Percentiles rank a stretch among this genome's conserved stretches.
Evolutionary conservation across 768 basidiomycete genomes (phyloP).

Genomic region (Amanita inopinata): DNA sequence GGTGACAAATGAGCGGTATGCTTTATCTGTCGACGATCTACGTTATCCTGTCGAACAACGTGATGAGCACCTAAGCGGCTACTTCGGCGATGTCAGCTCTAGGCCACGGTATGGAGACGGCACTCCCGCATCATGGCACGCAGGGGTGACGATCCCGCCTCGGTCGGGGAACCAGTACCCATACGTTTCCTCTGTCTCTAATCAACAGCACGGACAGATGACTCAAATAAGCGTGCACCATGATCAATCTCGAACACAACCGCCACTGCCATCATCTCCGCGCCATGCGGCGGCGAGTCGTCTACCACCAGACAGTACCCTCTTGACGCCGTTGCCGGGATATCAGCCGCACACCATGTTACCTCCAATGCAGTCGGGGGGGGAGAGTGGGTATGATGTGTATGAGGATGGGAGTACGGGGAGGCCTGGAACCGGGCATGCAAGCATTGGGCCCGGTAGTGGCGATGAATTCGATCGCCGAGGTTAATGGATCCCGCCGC

Average conservation of each 20-base stretch:
- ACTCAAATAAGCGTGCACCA: constrained; percentile 19
- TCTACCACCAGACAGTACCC: constrained; percentile 54
- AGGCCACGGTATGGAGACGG: constrained; percentile 22
- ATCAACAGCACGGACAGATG: constrained; percentile 17
- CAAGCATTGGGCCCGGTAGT: constrained; percentile 23
- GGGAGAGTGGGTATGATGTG: constrained; percentile 23
- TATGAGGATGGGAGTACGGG: constrained; percentile 30
- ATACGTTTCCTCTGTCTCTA: constrained; percentile 19
- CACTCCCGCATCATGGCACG: constrained; percentile 27
- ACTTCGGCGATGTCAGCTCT: constrained; percentile 16
- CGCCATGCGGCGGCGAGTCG: constrained; percentile 22
- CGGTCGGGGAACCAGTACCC: constrained; percentile 15
- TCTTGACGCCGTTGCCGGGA: constrained; percentile 61
- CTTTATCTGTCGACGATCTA: constrained; percentile 22
- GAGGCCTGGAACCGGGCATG: constrained; percentile 33
- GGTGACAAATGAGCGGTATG: constrained; percentile 20
- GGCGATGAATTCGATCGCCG: constrained; percentile 21
- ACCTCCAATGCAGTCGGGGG: constrained; percentile 20
- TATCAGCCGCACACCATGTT: constrained; percentile 38
- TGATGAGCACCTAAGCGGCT: constrained; percentile 19
- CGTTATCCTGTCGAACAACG: constrained; percentile 23
- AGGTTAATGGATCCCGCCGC: constrained; percentile 9
- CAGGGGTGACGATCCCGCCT: constrained; percentile 16
- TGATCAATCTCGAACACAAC: constrained; percentile 15
- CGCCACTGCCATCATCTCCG: constrained; percentile 20